These are phyloP conservation scores for Phtheirospermum japonicum DNA, from an alignment of 257 asterid genomes.

Conservation along the genomic window DNA sequence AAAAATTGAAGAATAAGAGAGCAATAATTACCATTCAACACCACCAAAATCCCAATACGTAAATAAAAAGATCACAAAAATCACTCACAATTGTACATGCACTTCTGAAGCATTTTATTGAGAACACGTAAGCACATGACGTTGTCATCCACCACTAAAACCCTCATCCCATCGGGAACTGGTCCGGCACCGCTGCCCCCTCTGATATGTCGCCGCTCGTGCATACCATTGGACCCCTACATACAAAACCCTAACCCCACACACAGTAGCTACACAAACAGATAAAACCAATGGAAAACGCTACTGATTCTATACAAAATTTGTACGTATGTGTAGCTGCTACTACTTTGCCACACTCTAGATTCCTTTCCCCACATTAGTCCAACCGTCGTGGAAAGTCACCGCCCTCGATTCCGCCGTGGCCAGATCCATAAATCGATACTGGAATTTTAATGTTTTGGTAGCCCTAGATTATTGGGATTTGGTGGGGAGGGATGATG, in stretches of 20 bases:
- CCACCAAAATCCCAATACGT: too few species aligned
- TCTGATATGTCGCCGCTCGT: constrained; percentile 32
- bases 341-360: too few species aligned
- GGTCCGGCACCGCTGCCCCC: constrained; percentile 54
- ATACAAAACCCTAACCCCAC: constrained; percentile 25
- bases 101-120: constrained; percentile 72
- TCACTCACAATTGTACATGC: constrained; percentile 63
- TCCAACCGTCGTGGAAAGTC: too few species aligned
- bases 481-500: too few species aligned
- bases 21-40: too few species aligned
- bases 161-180: constrained; percentile 79
- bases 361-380: too few species aligned
- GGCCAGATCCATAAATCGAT: too few species aligned
- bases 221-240: constrained; percentile 34
- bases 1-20: too few species aligned
- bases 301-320: constrained; percentile 28
- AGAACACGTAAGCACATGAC: constrained; percentile 55
- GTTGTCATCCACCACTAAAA: constrained; percentile 76
- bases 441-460: too few species aligned
- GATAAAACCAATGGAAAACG: background rate
- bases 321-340: constrained; percentile 33
- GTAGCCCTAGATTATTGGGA: too few species aligned
- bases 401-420: too few species aligned
- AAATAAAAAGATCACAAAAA: too few species aligned
- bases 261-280: background rate